A percentile compares a stretch with the other conserved stretches of the same genome.
Conservation (phyloP, 345 rosid species). For the Rhodomyrtus tomentosa region DNA sequence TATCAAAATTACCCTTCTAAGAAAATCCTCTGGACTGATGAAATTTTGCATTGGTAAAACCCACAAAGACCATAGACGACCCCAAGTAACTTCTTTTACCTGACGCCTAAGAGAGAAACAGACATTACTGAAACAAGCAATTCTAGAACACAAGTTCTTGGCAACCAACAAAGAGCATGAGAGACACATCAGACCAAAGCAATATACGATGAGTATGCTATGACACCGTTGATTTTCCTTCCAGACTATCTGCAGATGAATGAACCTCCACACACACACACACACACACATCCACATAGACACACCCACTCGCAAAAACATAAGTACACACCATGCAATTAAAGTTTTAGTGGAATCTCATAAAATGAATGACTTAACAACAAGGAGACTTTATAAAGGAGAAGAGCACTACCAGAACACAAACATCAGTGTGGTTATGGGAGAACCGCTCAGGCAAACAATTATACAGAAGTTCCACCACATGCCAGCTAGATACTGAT, state of each 20-base stretch:
- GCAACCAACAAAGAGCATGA: neutral
- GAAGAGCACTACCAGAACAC: conserved; percentile 61
- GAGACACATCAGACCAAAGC: neutral
- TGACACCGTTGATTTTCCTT: neutral
- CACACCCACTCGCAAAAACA: neutral
- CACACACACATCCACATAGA: neutral
- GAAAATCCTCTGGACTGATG: neutral
- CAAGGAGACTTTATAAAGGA: neutral
- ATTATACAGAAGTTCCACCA: conserved; percentile 67
- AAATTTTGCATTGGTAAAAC: neutral
- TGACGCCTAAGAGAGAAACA: neutral
- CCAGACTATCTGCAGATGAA: neutral
- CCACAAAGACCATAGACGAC: neutral
- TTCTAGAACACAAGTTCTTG: neutral
- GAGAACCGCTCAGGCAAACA: conserved; percentile 83
- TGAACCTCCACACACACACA: neutral
- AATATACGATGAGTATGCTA: neutral
- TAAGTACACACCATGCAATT: neutral
- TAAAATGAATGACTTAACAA: neutral
- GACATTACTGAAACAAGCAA: neutral
- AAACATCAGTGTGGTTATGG: conserved; percentile 59
- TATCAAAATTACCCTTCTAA: neutral
- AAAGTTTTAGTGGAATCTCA: neutral
- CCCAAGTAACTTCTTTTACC: neutral
- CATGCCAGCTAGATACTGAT: conserved; percentile 52